phyloP scores from a whole-genome alignment of 768 basidiomycete species.

The Termitomyces sp. region DNA sequence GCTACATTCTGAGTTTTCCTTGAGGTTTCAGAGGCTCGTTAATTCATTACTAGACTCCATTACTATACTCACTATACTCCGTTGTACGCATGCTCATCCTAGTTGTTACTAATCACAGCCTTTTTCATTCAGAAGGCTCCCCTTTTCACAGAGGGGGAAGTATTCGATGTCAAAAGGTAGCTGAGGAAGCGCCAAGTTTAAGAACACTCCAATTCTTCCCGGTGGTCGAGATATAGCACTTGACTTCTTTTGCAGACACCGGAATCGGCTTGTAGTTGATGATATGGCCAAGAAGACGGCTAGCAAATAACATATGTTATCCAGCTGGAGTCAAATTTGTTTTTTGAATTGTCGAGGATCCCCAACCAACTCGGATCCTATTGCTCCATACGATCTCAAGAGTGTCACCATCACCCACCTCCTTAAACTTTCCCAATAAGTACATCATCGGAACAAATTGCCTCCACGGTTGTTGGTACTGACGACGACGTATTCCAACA shows the following conservation, averaged over 20 bases:
- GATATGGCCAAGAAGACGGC: too few relatives aligned
- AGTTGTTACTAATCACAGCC: background rate
- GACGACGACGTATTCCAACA: too few relatives aligned
- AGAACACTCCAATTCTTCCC: background rate
- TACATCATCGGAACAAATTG: too few relatives aligned
- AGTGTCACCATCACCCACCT: too few relatives aligned
- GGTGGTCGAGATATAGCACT: background rate
- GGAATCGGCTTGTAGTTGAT: background rate
- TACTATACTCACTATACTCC: background rate
- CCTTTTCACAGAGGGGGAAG: background rate
- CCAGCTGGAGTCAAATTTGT: too few relatives aligned
- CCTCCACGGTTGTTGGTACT: too few relatives aligned
- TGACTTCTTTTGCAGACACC: background rate
- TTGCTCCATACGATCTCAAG: too few relatives aligned
- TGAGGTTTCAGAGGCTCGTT: conserved; percentile 17
- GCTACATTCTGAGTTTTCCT: conserved; percentile 59
- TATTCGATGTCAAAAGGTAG: background rate
- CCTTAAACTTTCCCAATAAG: too few relatives aligned
- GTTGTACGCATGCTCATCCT: conserved; percentile 1
- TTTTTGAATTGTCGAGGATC: too few relatives aligned
- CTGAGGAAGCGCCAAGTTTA: background rate
- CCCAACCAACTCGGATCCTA: too few relatives aligned
- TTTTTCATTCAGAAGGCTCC: background rate
- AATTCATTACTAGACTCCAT: background rate
- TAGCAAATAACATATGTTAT: too few relatives aligned